These are phyloP conservation scores for Adansonia grandidieri DNA, from an alignment of 441 rosid genomes.

Conservation along the genomic window DNA sequence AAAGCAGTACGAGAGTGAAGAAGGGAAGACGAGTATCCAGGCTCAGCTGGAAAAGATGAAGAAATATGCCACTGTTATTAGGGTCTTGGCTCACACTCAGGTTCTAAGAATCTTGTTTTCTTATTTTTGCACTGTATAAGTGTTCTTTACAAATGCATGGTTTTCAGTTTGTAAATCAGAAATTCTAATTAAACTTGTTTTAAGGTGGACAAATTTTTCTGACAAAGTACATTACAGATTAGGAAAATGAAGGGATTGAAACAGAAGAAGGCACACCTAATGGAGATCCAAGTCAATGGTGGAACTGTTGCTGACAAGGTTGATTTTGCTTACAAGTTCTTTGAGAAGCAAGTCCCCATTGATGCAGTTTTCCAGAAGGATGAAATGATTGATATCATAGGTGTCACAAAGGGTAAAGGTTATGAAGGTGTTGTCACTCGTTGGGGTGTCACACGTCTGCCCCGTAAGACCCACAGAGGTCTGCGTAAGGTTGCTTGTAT, in stretches of 20 bases:
- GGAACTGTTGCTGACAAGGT: conserved; percentile 82
- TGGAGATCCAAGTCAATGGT: conserved; percentile 94
- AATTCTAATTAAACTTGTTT: neutral
- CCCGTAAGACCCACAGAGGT: conserved; percentile 95
- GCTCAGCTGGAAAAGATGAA: conserved; percentile 81
- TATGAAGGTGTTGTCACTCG: conserved; percentile 94
- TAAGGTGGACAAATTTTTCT: neutral
- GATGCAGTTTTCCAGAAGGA: conserved; percentile 90
- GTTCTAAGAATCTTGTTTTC: conserved; percentile 26
- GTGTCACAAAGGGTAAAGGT: conserved; percentile 94
- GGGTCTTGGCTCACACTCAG: conserved; percentile 94
- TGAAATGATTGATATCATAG: conserved; percentile 88
- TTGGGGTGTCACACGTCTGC: conserved; percentile 97
- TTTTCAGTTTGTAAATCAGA: neutral
- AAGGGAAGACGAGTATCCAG: conserved; percentile 70
- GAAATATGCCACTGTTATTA: conserved; percentile 73
- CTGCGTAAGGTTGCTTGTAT: conserved; percentile 95
- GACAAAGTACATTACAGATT: conserved; percentile 46
- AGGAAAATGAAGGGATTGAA: conserved; percentile 93
- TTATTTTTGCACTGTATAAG: neutral
- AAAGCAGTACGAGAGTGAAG: conserved; percentile 62
- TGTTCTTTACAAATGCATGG: neutral
- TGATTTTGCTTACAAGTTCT: conserved; percentile 78
- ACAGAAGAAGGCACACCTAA: conserved; percentile 90
- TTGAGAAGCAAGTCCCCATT: conserved; percentile 84